A percentile compares a stretch with the other conserved stretches of the same genome.
These are phyloP conservation scores for Tuber brumale DNA, from an alignment of 495 filamentous ascomycete genomes.

Conservation along the genomic window DNA sequence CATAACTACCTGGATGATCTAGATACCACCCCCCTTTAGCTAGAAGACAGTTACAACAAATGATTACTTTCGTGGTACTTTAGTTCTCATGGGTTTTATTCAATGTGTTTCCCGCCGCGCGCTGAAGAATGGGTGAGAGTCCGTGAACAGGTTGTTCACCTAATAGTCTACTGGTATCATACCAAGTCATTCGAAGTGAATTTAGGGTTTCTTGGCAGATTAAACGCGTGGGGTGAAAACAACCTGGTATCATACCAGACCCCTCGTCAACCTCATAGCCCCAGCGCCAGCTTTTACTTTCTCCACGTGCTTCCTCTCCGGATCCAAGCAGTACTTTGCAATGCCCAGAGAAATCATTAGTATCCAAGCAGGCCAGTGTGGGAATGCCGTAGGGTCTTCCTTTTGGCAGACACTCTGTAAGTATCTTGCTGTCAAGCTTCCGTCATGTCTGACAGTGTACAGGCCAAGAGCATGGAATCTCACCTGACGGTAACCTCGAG, in stretches of 20 bases:
- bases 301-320: neutral
- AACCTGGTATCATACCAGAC: neutral
- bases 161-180: neutral
- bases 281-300: conserved; percentile 5
- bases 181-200: conserved; percentile 16
- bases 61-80: neutral
- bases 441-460: neutral
- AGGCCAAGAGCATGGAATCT: conserved; percentile 93
- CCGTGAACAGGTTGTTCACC: neutral
- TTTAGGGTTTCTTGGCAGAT: conserved; percentile 36
- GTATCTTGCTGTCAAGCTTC: conserved; percentile 25
- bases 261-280: conserved; percentile 12
- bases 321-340: neutral
- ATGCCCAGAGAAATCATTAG: conserved; percentile 90
- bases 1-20: neutral
- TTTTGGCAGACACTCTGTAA: conserved; percentile 42
- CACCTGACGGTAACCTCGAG: conserved; percentile 90
- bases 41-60: neutral
- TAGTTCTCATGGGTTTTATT: neutral
- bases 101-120: neutral
- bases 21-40: neutral
- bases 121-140: neutral
- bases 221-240: conserved; percentile 8
- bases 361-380: conserved; percentile 97
- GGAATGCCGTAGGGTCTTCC: conserved; percentile 54